A percentile compares a stretch with the other conserved stretches of the same genome.
Evolutionary conservation across 2,329 filamentous ascomycete species (phyloP).

Genomic region (Seiridium cupressi): DNA sequence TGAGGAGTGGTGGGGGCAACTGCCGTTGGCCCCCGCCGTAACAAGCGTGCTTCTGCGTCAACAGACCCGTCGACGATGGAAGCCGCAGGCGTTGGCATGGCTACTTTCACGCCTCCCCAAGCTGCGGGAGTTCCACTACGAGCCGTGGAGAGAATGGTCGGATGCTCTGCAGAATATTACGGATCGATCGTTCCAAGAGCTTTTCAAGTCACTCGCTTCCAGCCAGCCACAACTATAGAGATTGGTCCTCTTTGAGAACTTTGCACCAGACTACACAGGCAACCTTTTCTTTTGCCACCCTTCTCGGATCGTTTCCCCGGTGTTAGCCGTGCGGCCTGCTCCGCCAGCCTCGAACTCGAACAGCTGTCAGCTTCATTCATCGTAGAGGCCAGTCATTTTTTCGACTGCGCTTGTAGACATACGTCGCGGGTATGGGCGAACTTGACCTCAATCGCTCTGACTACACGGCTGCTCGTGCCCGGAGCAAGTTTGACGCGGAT

Average conservation of each 20-base stretch:
- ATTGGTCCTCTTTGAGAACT: slow-evolving; percentile 29
- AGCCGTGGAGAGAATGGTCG: slow-evolving; percentile 34
- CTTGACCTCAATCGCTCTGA: slow-evolving; percentile 28
- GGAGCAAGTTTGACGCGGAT: slow-evolving; percentile 17
- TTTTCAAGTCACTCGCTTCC: slow-evolving; percentile 17
- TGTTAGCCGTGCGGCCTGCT: slow-evolving; percentile 20
- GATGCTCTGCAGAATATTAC: slow-evolving; percentile 14
- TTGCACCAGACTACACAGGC: slow-evolving; percentile 27
- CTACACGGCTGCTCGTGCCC: slow-evolving; percentile 25
- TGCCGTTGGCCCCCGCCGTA: slow-evolving; percentile 31
- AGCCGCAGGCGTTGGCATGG: slow-evolving; percentile 24
- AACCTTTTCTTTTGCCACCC: slow-evolving; percentile 16
- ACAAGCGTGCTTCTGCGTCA: slow-evolving; percentile 32
- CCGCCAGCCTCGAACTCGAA: slow-evolving; percentile 25
- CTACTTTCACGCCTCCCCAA: slow-evolving; percentile 33
- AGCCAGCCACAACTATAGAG: slow-evolving; percentile 10
- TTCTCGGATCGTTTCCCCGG: slow-evolving; percentile 15
- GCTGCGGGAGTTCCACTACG: slow-evolving; percentile 35
- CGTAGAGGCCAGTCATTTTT: slow-evolving; percentile 28
- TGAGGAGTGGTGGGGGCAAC: slow-evolving; percentile 28
- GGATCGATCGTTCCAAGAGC: slow-evolving; percentile 21
- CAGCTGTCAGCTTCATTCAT: slow-evolving; percentile 28
- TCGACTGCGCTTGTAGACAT: slow-evolving; percentile 14
- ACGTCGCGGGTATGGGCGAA: slow-evolving; percentile 25
- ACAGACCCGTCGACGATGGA: slow-evolving; percentile 35